Evolutionary conservation across 2,329 filamentous ascomycete species (phyloP), one percentile per base, ranked within the genome.

Genomic region (Mycocentrospora acerina): DNA sequence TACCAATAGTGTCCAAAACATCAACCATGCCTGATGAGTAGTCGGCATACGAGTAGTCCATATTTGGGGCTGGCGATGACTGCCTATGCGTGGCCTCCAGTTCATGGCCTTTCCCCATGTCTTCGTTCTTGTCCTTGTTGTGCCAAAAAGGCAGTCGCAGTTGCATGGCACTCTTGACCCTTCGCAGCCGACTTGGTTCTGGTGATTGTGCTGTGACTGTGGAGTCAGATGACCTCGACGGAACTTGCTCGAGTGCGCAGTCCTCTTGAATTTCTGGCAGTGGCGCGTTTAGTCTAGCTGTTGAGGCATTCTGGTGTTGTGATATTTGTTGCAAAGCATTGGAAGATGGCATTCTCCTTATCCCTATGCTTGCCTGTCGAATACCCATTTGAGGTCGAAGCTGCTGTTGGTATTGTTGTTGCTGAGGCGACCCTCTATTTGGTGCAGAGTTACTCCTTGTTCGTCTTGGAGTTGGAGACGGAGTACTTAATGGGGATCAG

Each of bases 1-100:
- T 72, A 85, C 82, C 82, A 48, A 88, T 73, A 22, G 85, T 78
- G 66, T 87, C 83, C 33, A 88, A 68, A 12, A 86, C 68, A 62
- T 86, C 82, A 6, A 86, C 82, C 48, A 87, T 72, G 48, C 79
- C 75, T 9, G 76, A 67, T 17, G 80, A 77, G 55, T 86, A 85
- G 44, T 85, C 19, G 5, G 19, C 19, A 22, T 22, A 22, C 19
- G 19, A 22, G 19, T 22, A 22, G 9, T 9, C 54, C 36, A 49
- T 47, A n/a, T 33, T 35, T 4, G 26, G 38, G 7, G 42, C 43
- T 8, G 28, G 26, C 1, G 13, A 28, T 11, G 28, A 30, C 10
- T 44, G 35, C 9, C 24, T 19, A 18, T 36, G 34, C 9, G 29
- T 24, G 2, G 14, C 32, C n/a, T 44, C 34, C 3, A 35, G 35